Percentiles rank a stretch among this genome's conserved stretches.
These are phyloP conservation scores for Eragrostis tef DNA, from an alignment of 202 grass and related monocot species.

Conservation along the genomic window DNA sequence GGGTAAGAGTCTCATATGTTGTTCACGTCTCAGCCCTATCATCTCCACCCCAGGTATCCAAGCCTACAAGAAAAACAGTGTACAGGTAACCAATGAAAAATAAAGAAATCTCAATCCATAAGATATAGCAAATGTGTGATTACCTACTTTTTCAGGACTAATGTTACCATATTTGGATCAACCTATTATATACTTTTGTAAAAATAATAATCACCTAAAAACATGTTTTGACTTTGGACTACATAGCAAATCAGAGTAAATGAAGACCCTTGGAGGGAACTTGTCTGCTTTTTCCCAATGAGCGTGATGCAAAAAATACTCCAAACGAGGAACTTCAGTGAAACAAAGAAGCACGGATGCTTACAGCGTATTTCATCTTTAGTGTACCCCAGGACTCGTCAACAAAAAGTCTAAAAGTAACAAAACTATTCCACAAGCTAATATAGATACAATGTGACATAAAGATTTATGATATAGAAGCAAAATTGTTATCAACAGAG, in stretches of 20 bases:
- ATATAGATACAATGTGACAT: no score
- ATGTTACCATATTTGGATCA: not conserved
- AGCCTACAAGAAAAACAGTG: not conserved
- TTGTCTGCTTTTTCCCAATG: no score
- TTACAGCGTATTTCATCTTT: no score
- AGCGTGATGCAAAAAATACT: not conserved
- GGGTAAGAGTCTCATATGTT: not conserved
- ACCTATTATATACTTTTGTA: not conserved
- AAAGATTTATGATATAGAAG: not conserved
- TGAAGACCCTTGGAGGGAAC: not conserved
- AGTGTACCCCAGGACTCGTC: not conserved
- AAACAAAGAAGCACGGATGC: not conserved
- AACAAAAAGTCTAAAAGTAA: not conserved
- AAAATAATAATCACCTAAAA: not conserved
- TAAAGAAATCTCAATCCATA: not conserved
- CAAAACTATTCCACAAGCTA: not conserved
- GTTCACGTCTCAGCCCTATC: not conserved
- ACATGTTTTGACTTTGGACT: not conserved
- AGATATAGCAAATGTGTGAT: not conserved
- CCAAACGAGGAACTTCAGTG: not conserved
- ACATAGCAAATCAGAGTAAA: not conserved
- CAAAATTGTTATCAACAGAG: not conserved
- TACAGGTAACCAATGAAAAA: not conserved
- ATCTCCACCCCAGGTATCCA: not conserved
- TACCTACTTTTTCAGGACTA: no score